Conservation (phyloP, 2,329 filamentous ascomycete genomes). For the Lachnellula suecica region DNA sequence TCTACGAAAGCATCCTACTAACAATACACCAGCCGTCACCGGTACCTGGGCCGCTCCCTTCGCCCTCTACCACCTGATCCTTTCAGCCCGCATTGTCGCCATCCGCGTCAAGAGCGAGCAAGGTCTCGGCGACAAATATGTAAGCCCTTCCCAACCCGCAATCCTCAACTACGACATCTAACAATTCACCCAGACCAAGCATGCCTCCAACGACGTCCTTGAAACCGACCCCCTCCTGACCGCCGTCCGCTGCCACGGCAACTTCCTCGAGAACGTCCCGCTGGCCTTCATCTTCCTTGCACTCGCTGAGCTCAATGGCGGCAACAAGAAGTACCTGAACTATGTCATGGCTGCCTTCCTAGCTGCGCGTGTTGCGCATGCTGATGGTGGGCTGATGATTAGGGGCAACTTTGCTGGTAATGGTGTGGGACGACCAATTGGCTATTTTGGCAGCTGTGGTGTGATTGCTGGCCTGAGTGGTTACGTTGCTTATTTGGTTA, state of each 20-base stretch:
- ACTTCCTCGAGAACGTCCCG: constrained; percentile 38
- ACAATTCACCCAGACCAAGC: not conserved
- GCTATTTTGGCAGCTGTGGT: constrained; percentile 14
- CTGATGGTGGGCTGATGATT: constrained; percentile 8
- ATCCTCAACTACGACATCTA: not conserved
- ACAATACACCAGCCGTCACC: constrained; percentile 10
- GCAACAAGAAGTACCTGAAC: constrained; percentile 9
- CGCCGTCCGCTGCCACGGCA: constrained; percentile 12
- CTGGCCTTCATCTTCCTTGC: constrained; percentile 50
- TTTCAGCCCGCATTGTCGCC: constrained; percentile 15
- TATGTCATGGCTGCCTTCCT: constrained; percentile 15
- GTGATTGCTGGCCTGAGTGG: constrained; percentile 11
- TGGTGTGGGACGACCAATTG: constrained; percentile 16
- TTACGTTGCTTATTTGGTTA: constrained; percentile 13
- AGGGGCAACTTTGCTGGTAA: constrained; percentile 14
- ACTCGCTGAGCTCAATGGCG: constrained; percentile 40
- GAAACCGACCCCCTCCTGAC: constrained; percentile 4
- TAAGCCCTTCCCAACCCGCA: not conserved
- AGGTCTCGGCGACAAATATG: constrained; percentile 15
- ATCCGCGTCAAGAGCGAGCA: constrained; percentile 9
- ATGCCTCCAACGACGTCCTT: not conserved
- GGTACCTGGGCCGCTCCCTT: constrained; percentile 18
- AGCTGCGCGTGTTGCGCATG: constrained; percentile 14
- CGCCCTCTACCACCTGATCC: constrained; percentile 16
- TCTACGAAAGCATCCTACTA: not conserved